Percentiles rank a stretch among this genome's conserved stretches.
phyloP scores from a whole-genome alignment of 495 filamentous ascomycete genomes.

The Aspergillus ostianus region DNA sequence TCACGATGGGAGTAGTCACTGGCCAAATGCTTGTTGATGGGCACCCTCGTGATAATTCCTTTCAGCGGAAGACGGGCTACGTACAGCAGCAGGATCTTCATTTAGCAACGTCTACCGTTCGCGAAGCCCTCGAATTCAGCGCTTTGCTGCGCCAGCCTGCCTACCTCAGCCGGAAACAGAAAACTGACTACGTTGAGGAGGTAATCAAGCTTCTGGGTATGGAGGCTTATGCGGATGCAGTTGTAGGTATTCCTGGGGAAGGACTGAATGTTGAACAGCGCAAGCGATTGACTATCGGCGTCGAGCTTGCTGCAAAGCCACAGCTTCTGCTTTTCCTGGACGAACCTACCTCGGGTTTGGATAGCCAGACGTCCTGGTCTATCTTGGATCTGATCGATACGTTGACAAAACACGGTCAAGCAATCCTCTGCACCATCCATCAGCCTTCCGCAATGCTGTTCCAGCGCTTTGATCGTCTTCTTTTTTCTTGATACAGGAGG shows the following conservation, averaged over 20 bases:
- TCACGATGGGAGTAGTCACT: conserved; percentile 51
- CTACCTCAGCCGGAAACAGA: conserved; percentile 67
- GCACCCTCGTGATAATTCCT: conserved; percentile 64
- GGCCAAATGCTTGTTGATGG: conserved; percentile 58
- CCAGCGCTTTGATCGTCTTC: conserved; percentile 86
- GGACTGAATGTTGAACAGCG: conserved; percentile 91
- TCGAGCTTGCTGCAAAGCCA: conserved; percentile 88
- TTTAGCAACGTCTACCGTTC: conserved; percentile 78
- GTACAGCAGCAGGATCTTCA: conserved; percentile 96
- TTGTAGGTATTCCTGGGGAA: conserved; percentile 45
- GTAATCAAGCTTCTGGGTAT: conserved; percentile 90
- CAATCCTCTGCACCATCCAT: conserved; percentile 94
- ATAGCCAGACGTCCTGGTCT: conserved; percentile 88
- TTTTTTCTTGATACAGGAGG: conserved; percentile 86
- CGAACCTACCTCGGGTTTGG: conserved; percentile 85
- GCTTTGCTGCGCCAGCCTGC: conserved; percentile 83
- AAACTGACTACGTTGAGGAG: conserved; percentile 85
- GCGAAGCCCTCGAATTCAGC: conserved; percentile 79
- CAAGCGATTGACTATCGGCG: conserved; percentile 85
- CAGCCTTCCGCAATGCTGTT: conserved; percentile 94
- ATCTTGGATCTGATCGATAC: conserved; percentile 84
- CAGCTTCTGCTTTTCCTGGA: conserved; percentile 84
- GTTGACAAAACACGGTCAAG: conserved; percentile 82
- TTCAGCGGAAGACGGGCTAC: conserved; percentile 92
- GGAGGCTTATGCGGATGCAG: conserved; percentile 51